These are phyloP conservation scores for Cutaneotrichosporon dermatis DNA, from an alignment of 1,284 basidiomycete species.

Conservation along the genomic window DNA sequence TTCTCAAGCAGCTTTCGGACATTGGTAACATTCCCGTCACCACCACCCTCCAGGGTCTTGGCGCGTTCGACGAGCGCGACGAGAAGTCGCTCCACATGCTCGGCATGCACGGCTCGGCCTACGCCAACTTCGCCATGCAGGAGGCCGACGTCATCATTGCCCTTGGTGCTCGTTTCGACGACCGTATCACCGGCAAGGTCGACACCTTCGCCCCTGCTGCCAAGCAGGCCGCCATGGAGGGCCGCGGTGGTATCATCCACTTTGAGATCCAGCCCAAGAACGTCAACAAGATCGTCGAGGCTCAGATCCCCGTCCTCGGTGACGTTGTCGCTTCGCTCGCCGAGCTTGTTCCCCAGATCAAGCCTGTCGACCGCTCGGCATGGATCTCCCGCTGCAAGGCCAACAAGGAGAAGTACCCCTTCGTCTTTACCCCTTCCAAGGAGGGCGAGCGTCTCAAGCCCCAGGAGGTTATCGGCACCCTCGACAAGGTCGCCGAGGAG, in stretches of 20 bases:
- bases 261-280: conserved; percentile 99
- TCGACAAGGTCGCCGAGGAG: conserved; percentile 68
- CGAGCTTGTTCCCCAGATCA: conserved; percentile 74
- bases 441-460: conserved; percentile 78
- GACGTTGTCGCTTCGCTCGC: conserved; percentile 83
- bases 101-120: conserved; percentile 97
- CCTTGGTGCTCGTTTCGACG: conserved; percentile 92
- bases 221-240: conserved; percentile 74
- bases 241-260: conserved; percentile 94
- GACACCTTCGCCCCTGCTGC: conserved; percentile 88
- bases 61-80: conserved; percentile 88
- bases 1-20: conserved; percentile 75
- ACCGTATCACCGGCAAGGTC: conserved; percentile 93
- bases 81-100: conserved; percentile 92
- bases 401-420: conserved; percentile 89
- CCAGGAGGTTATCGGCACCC: conserved; percentile 91
- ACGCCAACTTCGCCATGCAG: conserved; percentile 97
- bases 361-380: conserved; percentile 59
- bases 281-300: conserved; percentile 97
- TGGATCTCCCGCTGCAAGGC: conserved; percentile 78
- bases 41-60: conserved; percentile 92
- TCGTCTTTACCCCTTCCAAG: conserved; percentile 71
- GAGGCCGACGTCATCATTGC: conserved; percentile 96
- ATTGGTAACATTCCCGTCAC: conserved; percentile 93
- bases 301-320: conserved; percentile 87